Percentiles rank a stretch among this genome's conserved stretches.
Conservation (phyloP, 495 filamentous ascomycete genomes). For the Usnea hakonensis region DNA sequence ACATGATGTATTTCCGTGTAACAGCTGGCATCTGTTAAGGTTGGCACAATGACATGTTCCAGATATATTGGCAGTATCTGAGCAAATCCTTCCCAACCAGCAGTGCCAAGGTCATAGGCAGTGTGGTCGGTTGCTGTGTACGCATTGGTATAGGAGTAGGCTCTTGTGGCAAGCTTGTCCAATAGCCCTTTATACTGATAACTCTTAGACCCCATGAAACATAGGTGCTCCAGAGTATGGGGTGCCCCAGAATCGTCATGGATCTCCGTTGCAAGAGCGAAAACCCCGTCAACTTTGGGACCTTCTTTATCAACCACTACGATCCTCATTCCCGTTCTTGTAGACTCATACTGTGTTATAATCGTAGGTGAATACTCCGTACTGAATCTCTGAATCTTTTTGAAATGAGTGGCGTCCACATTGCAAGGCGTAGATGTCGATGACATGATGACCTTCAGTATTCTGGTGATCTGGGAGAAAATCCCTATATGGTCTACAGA, state of each 20-base stretch:
- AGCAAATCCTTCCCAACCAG: slow-evolving; percentile 93
- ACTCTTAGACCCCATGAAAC: slow-evolving; percentile 95
- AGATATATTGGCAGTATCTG: slow-evolving; percentile 92
- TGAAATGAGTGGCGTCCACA: slow-evolving; percentile 50
- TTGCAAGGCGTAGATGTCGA: not conserved
- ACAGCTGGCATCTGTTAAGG: slow-evolving; percentile 83
- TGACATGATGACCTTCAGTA: not conserved
- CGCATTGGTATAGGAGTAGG: slow-evolving; percentile 91
- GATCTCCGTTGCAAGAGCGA: slow-evolving; percentile 93
- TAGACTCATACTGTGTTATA: slow-evolving; percentile 81
- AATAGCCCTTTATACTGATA: slow-evolving; percentile 92
- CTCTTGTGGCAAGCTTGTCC: slow-evolving; percentile 84
- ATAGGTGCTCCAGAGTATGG: slow-evolving; percentile 91
- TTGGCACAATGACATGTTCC: slow-evolving; percentile 87
- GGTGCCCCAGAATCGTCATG: slow-evolving; percentile 93
- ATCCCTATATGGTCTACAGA: not conserved
- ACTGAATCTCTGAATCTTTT: slow-evolving; percentile 72
- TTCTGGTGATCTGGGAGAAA: not conserved
- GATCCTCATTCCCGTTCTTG: slow-evolving; percentile 86
- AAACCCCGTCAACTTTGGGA: slow-evolving; percentile 89
- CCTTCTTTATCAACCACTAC: slow-evolving; percentile 86
- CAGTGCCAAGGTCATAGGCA: slow-evolving; percentile 90
- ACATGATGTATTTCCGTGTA: slow-evolving; percentile 96
- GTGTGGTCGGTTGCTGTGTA: slow-evolving; percentile 89
- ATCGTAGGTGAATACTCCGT: slow-evolving; percentile 78